These are phyloP conservation scores for Paecilomyces sp. DNA, from an alignment of 2,329 filamentous ascomycete species.

Conservation along the genomic window DNA sequence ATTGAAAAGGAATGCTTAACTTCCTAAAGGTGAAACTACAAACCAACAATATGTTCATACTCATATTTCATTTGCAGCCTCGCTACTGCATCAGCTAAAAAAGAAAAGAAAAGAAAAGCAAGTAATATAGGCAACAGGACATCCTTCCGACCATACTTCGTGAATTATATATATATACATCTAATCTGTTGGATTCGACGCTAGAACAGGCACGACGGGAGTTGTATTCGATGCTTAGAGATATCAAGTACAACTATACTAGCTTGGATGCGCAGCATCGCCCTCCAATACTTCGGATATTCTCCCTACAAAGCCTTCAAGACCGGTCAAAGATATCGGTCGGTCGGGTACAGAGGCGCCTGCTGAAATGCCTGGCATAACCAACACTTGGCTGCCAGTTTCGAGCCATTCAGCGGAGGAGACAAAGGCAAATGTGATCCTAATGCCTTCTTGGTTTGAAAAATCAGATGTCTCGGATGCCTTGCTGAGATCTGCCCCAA, in stretches of 20 bases:
- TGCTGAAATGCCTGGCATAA: slow-evolving; percentile 51
- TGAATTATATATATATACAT: not conserved
- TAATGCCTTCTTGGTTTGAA: slow-evolving; percentile 23
- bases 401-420: slow-evolving; percentile 53
- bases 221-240: not conserved
- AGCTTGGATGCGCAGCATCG: slow-evolving; percentile 20
- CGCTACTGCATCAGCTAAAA: not conserved
- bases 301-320: slow-evolving; percentile 55
- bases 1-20: not conserved
- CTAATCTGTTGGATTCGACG: not conserved
- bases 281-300: slow-evolving; percentile 26
- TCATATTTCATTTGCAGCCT: not conserved
- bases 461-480: slow-evolving; percentile 16
- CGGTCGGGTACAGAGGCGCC: slow-evolving; percentile 42
- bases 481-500: slow-evolving; percentile 18
- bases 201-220: not conserved
- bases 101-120: not conserved
- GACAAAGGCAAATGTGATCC: slow-evolving; percentile 51
- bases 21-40: not conserved
- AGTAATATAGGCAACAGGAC: not conserved
- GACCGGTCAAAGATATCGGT: slow-evolving; percentile 42
- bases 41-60: not conserved
- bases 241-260: not conserved
- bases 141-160: not conserved
- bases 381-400: slow-evolving; percentile 48